Conservation (phyloP, 2,329 filamentous ascomycete genomes). For the Penicillium sp. region DNA sequence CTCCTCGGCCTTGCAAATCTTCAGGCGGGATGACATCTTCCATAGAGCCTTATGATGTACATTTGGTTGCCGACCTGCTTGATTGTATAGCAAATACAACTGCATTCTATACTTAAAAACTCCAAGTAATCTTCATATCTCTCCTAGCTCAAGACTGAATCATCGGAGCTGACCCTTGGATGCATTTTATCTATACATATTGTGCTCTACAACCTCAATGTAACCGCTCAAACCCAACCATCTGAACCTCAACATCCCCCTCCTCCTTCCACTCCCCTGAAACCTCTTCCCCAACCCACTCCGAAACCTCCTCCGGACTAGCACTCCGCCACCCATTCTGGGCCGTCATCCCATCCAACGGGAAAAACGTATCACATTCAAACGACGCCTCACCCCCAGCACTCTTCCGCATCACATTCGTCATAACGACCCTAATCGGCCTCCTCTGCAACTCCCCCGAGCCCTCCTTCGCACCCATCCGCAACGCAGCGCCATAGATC, state of each 20-base stretch:
- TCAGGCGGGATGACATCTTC: background rate
- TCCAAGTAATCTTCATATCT: background rate
- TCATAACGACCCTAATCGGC: constrained; percentile 41
- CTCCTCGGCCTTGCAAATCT: background rate
- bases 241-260: constrained; percentile 50
- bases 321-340: constrained; percentile 35
- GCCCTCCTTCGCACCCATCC: constrained; percentile 10
- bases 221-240: constrained; percentile 46
- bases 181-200: background rate
- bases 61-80: background rate
- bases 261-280: constrained; percentile 46
- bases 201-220: background rate
- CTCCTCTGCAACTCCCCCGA: background rate
- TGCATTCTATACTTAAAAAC: background rate
- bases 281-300: constrained; percentile 46
- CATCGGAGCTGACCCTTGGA: background rate
- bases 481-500: constrained; percentile 73
- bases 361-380: constrained; percentile 52
- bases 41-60: constrained; percentile 2
- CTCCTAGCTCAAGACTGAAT: no score
- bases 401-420: constrained; percentile 34
- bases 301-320: constrained; percentile 33
- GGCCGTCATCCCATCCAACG: constrained; percentile 35
- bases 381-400: constrained; percentile 31
- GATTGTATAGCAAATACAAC: background rate